Conservation (phyloP, 495 filamentous ascomycete species). For the Chlorociboria aeruginascens region DNA sequence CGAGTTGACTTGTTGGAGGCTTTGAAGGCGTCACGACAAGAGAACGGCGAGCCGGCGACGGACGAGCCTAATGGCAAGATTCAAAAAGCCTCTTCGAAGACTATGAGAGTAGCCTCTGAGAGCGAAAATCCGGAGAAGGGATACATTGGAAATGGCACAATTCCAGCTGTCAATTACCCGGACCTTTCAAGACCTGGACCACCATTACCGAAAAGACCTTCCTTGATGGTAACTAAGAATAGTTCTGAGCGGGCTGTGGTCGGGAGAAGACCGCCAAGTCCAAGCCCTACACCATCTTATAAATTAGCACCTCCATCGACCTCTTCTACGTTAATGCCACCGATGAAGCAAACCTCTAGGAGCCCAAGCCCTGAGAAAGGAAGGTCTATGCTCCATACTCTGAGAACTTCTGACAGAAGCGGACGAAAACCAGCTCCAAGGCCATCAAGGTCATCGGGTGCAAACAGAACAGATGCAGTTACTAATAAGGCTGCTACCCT, state of each 20-base stretch:
- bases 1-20: slow-evolving; percentile 81
- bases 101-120: slow-evolving; percentile 9
- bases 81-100: slow-evolving; percentile 7
- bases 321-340: slow-evolving; percentile 25
- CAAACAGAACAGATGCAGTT: slow-evolving; percentile 25
- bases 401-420: slow-evolving; percentile 45
- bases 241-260: slow-evolving; percentile 37
- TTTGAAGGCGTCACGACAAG: slow-evolving; percentile 57
- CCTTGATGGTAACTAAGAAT: slow-evolving; percentile 30
- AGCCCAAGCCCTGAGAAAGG: slow-evolving; percentile 73
- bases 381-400: slow-evolving; percentile 69
- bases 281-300: background rate
- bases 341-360: slow-evolving; percentile 38
- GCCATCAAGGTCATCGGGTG: slow-evolving; percentile 25
- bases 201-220: slow-evolving; percentile 42
- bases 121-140: slow-evolving; percentile 28
- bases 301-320: slow-evolving; percentile 13
- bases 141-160: slow-evolving; percentile 69
- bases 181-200: slow-evolving; percentile 53
- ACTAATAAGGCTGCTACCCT: slow-evolving; percentile 82
- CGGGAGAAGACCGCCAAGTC: slow-evolving; percentile 15
- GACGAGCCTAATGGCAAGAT: slow-evolving; percentile 14
- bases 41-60: slow-evolving; percentile 6
- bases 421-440: slow-evolving; percentile 48
- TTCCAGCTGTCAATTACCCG: slow-evolving; percentile 65